A percentile compares a stretch with the other conserved stretches of the same genome.
These are phyloP conservation scores for Verbena officinalis DNA, from an alignment of 257 asterid species.

Conservation along the genomic window DNA sequence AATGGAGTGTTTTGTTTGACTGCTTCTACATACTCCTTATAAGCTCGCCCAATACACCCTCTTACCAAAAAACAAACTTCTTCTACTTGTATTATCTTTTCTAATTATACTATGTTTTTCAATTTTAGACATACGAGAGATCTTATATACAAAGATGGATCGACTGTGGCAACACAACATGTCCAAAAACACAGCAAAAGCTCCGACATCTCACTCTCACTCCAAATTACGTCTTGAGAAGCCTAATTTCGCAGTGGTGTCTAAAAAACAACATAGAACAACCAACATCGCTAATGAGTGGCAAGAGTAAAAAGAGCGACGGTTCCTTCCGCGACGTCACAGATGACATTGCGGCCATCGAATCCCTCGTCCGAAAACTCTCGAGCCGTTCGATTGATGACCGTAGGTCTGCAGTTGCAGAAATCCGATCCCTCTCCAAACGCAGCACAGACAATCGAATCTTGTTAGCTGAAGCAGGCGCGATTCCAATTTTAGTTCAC, in stretches of 20 bases:
- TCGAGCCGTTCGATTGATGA: constrained; percentile 66
- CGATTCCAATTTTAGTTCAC: constrained; percentile 78
- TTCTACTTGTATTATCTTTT: neutral
- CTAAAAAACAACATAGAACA: constrained; percentile 63
- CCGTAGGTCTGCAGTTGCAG: constrained; percentile 71
- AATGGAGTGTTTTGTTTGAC: too few species aligned
- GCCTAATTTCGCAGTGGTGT: constrained; percentile 88
- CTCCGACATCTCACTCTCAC: constrained; percentile 80
- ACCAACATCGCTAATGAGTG: constrained; percentile 51
- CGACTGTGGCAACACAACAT: constrained; percentile 86
- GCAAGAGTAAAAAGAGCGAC: constrained; percentile 70
- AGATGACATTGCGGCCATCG: constrained; percentile 69
- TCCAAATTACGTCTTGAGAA: constrained; percentile 78
- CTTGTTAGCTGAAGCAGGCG: constrained; percentile 89
- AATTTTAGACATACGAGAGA: constrained; percentile 88
- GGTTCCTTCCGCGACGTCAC: constrained; percentile 84
- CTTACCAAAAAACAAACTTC: too few species aligned
- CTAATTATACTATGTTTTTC: constrained; percentile 13
- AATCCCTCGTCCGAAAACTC: constrained; percentile 68
- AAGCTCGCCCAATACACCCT: too few species aligned
- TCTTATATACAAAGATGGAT: constrained; percentile 93
- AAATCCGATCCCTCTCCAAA: constrained; percentile 80
- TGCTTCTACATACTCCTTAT: too few species aligned
- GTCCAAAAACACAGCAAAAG: constrained; percentile 96
- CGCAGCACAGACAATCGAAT: constrained; percentile 90